Evolutionary conservation across 352 stramenopile genomes (phyloP), one percentile per base, ranked within the genome.

Genomic region (Phytophthora foliorum): DNA sequence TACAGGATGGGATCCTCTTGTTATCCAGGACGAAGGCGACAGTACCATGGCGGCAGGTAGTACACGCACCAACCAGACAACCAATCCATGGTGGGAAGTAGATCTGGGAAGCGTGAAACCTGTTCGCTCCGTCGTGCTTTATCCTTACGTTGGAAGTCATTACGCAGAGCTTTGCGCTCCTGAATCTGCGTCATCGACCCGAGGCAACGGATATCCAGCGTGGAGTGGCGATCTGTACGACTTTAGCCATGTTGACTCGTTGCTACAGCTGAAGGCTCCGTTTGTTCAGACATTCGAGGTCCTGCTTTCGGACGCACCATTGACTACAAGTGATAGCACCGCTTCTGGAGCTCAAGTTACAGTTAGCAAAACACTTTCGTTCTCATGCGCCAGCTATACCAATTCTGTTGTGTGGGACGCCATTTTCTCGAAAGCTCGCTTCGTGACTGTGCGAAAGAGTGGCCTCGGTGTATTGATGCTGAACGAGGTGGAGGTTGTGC

Each of bases 1-100:
- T 17, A 67, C 44, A 9, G 9, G 4, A 6, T 92, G 84, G 84
- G 79, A 89, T n/a, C 58, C 75, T 17, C 48, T 82, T 0, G 57
- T 78, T 41, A 61, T 79, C 2, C 56, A 65, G 11, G 31, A 53
- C 25, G 36, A 55, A 32, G 38, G 16, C 4, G 58, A 67, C 21
- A 45, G 17, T 38, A 41, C 61, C 0, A 66, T 77, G 29, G 66
- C 67, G 2, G 65, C 84, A n/a, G 75, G 77, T 1, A 91, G 84
- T 36, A 88, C 84, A 6, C 74, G 82, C 8, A 89, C 81, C 0
- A 17, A 76, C 2, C 9, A 64, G 10, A 69, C 84, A 24, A 71
- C 13, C 0, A 48, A 85, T 67, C 83, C 84, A 13, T 94, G 84
- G 84, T 93, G 84, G 84, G 75, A 91, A 74, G 78, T 94, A 6